Percentiles rank a stretch among this genome's conserved stretches.
Evolutionary conservation across 805 yeast species (phyloP).

Genomic region (Cyberlindnera subsufficiens): DNA sequence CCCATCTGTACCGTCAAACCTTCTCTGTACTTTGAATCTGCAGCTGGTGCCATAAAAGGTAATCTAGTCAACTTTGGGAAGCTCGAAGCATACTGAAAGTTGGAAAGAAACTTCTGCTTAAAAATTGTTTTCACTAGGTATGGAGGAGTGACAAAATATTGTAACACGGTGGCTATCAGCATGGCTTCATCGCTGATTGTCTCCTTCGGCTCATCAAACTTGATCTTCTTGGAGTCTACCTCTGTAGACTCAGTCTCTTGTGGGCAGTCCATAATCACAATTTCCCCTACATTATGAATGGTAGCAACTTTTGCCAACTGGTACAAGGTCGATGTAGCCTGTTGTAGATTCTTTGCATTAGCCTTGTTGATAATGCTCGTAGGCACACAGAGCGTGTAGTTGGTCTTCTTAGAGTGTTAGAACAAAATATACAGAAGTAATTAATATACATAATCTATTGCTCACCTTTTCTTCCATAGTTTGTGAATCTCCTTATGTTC

Average conservation of each 20-base stretch:
- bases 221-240: conserved; percentile 23
- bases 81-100: conserved; percentile 58
- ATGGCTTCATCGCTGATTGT: conserved; percentile 34
- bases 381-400: conserved; percentile 67
- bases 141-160: conserved; percentile 81
- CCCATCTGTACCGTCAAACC: conserved; percentile 46
- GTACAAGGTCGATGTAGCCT: conserved; percentile 66
- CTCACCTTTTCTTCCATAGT: neutral
- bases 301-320: conserved; percentile 76
- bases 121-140: conserved; percentile 66
- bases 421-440: neutral
- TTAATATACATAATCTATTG: neutral
- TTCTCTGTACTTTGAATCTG: conserved; percentile 46
- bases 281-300: conserved; percentile 64
- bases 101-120: conserved; percentile 35
- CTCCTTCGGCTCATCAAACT: conserved; percentile 19
- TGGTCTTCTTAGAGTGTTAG: conserved; percentile 8
- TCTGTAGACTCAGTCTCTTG: conserved; percentile 17
- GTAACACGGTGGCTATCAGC: conserved; percentile 63
- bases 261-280: conserved; percentile 58
- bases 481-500: neutral
- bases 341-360: conserved; percentile 62
- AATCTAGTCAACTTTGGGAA: conserved; percentile 68
- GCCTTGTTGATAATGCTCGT: conserved; percentile 50
- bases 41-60: conserved; percentile 58